These are phyloP conservation scores for Oryza glaberrima DNA, from an alignment of 176 grass and related monocot genomes.

Conservation along the genomic window DNA sequence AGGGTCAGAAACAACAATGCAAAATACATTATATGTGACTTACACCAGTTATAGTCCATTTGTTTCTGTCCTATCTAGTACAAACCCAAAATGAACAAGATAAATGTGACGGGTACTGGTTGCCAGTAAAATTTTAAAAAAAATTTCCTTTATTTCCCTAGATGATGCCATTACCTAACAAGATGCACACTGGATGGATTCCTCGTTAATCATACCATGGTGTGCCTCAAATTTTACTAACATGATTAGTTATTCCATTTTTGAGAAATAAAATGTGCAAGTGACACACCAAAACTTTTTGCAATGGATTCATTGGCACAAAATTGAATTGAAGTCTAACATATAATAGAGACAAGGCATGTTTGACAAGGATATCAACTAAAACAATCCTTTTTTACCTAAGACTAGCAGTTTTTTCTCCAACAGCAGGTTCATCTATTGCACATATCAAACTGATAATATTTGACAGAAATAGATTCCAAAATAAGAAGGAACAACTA, in stretches of 20 bases:
- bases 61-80: background rate
- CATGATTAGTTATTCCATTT: constrained; percentile 3
- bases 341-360: background rate
- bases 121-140: background rate
- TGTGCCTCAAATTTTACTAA: too few species aligned
- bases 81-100: constrained; percentile 29
- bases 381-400: background rate
- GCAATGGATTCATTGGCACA: background rate
- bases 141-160: background rate
- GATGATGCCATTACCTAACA: background rate
- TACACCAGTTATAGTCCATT: background rate
- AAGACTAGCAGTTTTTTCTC: background rate
- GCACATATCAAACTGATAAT: background rate
- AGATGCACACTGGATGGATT: background rate
- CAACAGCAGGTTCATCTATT: background rate
- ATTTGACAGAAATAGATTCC: constrained; percentile 1
- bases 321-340: background rate
- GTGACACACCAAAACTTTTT: background rate
- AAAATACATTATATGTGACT: constrained; percentile 2
- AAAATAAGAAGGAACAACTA: constrained; percentile 15
- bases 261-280: background rate
- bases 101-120: background rate
- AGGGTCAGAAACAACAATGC: background rate
- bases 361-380: constrained; percentile 11
- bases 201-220: constrained; percentile 4